Percentiles rank a stretch among this genome's conserved stretches.
Conservation (phyloP, 2,329 filamentous ascomycete genomes). For the Fusarium continuum region DNA sequence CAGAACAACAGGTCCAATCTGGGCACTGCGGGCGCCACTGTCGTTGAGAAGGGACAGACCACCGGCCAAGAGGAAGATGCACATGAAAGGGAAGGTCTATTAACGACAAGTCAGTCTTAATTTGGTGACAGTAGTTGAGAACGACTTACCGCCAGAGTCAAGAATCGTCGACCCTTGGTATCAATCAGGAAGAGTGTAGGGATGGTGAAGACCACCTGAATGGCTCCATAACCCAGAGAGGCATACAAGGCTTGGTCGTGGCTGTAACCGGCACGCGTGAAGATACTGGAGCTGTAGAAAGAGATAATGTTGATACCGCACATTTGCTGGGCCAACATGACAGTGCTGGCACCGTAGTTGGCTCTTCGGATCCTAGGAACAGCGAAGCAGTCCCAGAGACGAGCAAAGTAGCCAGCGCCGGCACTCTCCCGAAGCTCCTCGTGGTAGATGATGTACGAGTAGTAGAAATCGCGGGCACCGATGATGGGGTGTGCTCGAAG, state of each 20-base stretch:
- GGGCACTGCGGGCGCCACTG: background rate
- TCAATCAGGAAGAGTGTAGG: constrained; percentile 27
- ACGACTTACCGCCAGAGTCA: constrained; percentile 5
- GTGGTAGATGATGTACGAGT: constrained; percentile 56
- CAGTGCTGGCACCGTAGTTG: constrained; percentile 77
- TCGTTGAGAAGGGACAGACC: constrained; percentile 5
- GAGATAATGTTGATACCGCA: constrained; percentile 66
- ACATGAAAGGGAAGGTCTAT: constrained; percentile 19
- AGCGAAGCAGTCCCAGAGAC: constrained; percentile 70
- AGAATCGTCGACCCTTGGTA: constrained; percentile 16
- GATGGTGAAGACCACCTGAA: constrained; percentile 23
- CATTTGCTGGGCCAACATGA: constrained; percentile 83
- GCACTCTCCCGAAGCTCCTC: constrained; percentile 52
- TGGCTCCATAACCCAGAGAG: constrained; percentile 17
- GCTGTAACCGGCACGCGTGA: background rate
- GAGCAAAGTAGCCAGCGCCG: constrained; percentile 54
- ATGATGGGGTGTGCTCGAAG: constrained; percentile 65
- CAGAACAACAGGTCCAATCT: constrained; percentile 43
- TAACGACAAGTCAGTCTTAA: background rate
- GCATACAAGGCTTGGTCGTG: constrained; percentile 14
- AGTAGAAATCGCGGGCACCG: constrained; percentile 69
- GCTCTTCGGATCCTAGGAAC: constrained; percentile 75
- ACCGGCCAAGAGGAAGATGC: constrained; percentile 8
- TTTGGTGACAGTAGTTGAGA: background rate
- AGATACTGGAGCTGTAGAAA: constrained; percentile 27